Evolutionary conservation across 768 basidiomycete species (phyloP), one percentile per base, ranked within the genome.

Genomic region (Lactarius hengduanensis): DNA sequence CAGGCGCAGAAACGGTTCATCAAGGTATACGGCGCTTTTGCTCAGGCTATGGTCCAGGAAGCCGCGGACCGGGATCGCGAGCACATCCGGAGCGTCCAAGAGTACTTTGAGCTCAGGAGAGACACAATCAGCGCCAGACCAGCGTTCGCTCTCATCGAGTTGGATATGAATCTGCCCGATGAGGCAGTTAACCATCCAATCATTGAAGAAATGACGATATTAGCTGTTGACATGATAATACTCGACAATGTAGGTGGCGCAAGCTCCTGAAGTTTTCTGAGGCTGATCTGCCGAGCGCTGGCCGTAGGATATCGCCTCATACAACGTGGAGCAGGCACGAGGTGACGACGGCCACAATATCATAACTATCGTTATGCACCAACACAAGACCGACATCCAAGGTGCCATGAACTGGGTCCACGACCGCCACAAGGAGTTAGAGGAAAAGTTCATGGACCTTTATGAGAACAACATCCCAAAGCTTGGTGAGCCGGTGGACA

Each of bases 351-450:
- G 60, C 0, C 79, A 80, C 63, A 81, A 81, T 55, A 65, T 81
- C 2, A 70, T 83, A 22, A 76, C 76, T 1, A 72, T 79, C 15
- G 76, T 80, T 28, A 82, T 81, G 80, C 70, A 78, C n/a, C 74
- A 81, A 38, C 64, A 70, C 36, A 63, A 73, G 5, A 56, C 74
- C 16, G 72, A 75, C 45, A 55, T 78, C 0, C 71, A 77, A n/a
- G 74, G 68, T 13, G 76, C 79, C 1, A 69, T 79, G 59, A 41
- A 72, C 13, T 79, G 75, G 74, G 72, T 79, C 5, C 60, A 56
- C 0, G 58, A 71, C 6, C 65, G 68, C 11, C 73, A 77, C 59
- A 74, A 76, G 10, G 61, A 68, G 10, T 64, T 77, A 3, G 74
- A 64, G 2, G 71, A 68, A 13, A 50, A 71, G 18, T 80, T 77